Evolutionary conservation across 257 asterid species (phyloP), one percentile per base, ranked within the genome.

Genomic region (Nicotiana undulata): DNA sequence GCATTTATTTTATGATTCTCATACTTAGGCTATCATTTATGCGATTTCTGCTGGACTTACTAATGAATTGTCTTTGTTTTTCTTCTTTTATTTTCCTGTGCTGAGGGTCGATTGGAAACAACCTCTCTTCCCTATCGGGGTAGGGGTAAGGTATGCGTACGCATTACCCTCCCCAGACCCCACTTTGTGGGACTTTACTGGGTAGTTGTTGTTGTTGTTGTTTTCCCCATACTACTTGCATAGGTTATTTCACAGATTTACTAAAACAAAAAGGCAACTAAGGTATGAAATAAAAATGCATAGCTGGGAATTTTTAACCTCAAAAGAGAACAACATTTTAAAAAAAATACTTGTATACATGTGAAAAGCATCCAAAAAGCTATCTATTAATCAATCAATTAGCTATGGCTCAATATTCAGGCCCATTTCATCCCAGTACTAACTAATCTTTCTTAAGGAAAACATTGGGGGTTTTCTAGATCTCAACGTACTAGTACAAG

Each of bases 211-310:
- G n/a, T n/a, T n/a, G n/a, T n/a, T n/a, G n/a, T n/a, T n/a, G n/a
- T n/a, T n/a, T 56, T 70, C 77, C 78, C 7, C 37, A 24, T 72
- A 24, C 60, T 72, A 72, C 78, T 72, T 72, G 40, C 40, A 72
- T 49, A 46, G 53, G 24, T 49, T 40, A 72, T 22, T 22, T 70
- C 60, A 72, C n/a, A 15, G 44, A 72, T 72, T 72, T 72, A 72
- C 24, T 7, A 22, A 49, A 22, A 24, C 61, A 72, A 46, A 49
- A 49, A 13, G 20, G 60, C 61, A 49, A 72, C 60, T 72, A 49
- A 24, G 78, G 20, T 72, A 40, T 68, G 58, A 70, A 44, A 44
- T 72, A 44, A 72, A 70, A 72, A 22, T 44, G 40, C 59, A 24
- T 24, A 17, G 78, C 32, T 6, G 16, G 31, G 11, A 40, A n/a